phyloP scores from a whole-genome alignment of 2,329 filamentous ascomycete genomes.

The Pseudocercospora pini-densiflorae region DNA sequence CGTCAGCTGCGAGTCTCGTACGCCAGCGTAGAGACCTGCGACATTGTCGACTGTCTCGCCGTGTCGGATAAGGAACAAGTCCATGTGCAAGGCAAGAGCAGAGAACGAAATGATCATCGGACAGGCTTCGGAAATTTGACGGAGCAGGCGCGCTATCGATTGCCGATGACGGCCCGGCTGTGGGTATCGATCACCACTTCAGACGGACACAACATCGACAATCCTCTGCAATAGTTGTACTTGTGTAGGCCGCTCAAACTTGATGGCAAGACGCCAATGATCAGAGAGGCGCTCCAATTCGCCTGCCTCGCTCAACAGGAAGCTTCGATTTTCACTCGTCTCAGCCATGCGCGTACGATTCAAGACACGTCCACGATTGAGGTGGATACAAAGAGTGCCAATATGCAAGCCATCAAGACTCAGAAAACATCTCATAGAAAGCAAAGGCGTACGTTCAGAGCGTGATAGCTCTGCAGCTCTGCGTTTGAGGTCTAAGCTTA shows the following conservation, averaged over 20 bases:
- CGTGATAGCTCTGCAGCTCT: neutral
- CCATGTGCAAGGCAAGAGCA: constrained; percentile 48
- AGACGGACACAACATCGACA: neutral
- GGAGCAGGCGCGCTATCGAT: neutral
- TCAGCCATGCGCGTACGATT: neutral
- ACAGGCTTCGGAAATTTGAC: neutral
- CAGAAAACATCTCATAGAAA: neutral
- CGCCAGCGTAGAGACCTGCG: constrained; percentile 74
- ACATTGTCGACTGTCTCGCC: constrained; percentile 92
- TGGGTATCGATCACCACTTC: neutral
- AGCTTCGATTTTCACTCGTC: neutral
- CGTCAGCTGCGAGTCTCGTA: constrained; percentile 79
- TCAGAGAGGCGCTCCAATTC: neutral
- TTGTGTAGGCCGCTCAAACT: neutral
- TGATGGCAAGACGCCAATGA: neutral
- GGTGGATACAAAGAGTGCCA: neutral
- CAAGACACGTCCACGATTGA: neutral
- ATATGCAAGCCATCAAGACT: neutral
- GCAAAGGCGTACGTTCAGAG: neutral
- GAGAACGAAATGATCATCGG: constrained; percentile 1
- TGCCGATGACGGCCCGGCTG: neutral
- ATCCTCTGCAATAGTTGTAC: neutral
- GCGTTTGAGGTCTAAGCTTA: neutral
- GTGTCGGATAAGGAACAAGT: constrained; percentile 79
- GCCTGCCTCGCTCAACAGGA: neutral